Base-by-base conservation (phyloP, 2,329 filamentous ascomycete genomes). In the Pseudocercospora musae region DNA sequence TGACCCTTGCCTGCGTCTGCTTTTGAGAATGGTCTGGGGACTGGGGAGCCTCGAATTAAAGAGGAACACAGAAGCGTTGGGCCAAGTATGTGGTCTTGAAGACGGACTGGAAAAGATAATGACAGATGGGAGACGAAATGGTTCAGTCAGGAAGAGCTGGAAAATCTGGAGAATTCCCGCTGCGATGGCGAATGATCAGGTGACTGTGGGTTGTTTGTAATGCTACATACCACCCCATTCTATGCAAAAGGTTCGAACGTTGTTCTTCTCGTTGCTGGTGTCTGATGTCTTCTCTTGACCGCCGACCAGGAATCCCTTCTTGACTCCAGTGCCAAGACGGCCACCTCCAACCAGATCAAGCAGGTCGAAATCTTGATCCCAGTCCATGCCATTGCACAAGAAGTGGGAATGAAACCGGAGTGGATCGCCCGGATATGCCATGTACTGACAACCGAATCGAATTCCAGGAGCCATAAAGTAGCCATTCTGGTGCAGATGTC, bases 381-480 rank as follows among this genome's bases (percentile, higher is more conserved):
- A 98, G n/a, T 82, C 87, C 69, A 90, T 86, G 31, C 90, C 87
- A n/a, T 89, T 89, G 7, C 89, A 91, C 70, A 96, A 84, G 75
- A 96, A 98, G 76, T 99, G 95, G 50, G 92, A 95, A 77, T 99
- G 95, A 75, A 96, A 99, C 10, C 95, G 88, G 57, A 99, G 81
- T 0, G 95, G 92, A 74, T 99, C 95, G 50, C 95, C 95, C 0
- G 95, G 95, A 71, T 99, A 99, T 4, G 96, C 91, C 69, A 92
- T 92, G 77, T 96, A 97, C 72, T 95, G 87, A 70, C 93, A 96
- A 25, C 95, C 95, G 72, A 99, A 99, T 25, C 95, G 90, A 57
- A 99, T 83, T 8, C 95, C 95, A 1, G 95, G 95, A 59, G 92
- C 93, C 72, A 95, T 87, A 78, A 89, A 98, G 78, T 94, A 97